These are phyloP conservation scores for Saccharum spontaneum DNA, from an alignment of 176 grass and related monocot genomes.

Conservation along the genomic window DNA sequence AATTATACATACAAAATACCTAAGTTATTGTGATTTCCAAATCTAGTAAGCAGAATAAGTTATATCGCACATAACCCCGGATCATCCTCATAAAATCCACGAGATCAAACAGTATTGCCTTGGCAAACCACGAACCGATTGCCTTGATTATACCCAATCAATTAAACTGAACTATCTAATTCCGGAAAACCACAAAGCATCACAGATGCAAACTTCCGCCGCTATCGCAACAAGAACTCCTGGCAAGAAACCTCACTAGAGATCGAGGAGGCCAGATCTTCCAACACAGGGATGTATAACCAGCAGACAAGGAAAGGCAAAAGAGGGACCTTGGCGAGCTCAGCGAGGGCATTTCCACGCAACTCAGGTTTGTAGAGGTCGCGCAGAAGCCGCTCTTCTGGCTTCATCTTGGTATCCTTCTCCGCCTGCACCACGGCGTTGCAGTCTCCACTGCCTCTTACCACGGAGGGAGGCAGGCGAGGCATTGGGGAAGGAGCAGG, in stretches of 20 bases:
- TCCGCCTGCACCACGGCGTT: neutral
- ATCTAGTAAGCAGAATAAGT: neutral
- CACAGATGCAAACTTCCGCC: neutral
- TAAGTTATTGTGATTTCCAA: neutral
- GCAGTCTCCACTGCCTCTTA: neutral
- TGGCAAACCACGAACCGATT: neutral
- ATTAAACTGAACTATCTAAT: neutral
- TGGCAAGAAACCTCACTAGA: slow-evolving; percentile 6
- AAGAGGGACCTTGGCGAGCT: slow-evolving; percentile 63
- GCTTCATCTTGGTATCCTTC: slow-evolving; percentile 47
- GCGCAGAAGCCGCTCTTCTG: slow-evolving; percentile 54
- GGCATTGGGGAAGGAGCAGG: slow-evolving; percentile 30
- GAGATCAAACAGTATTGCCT: neutral
- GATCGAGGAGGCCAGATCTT: neutral
- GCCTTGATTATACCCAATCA: neutral
- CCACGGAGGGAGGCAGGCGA: neutral
- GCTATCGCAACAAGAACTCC: neutral
- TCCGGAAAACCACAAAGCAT: neutral
- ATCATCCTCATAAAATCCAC: slow-evolving; percentile 9
- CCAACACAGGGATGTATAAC: neutral
- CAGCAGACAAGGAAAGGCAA: neutral
- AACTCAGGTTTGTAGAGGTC: slow-evolving; percentile 52
- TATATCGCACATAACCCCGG: neutral
- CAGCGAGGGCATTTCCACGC: slow-evolving; percentile 65
- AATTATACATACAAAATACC: neutral